phyloP scores from a whole-genome alignment of 2,329 filamentous ascomycete species.

The Clathrospora elynae region DNA sequence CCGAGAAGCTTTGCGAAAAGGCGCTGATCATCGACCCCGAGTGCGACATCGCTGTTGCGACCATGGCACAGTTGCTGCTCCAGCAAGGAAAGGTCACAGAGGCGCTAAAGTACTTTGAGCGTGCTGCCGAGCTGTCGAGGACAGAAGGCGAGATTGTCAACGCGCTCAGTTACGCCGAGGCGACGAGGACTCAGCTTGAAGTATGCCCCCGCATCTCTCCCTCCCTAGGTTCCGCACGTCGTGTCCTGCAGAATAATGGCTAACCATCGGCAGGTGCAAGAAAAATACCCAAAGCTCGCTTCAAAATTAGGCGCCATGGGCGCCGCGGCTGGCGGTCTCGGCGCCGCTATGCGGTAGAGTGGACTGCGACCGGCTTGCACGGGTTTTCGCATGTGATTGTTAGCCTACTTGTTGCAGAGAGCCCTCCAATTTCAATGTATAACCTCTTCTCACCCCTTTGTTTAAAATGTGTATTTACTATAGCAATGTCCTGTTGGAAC shows the following conservation, averaged over 20 bases:
- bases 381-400: too few species aligned
- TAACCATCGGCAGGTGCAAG: slow-evolving; percentile 51
- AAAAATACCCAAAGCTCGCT: slow-evolving; percentile 60
- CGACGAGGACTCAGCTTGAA: slow-evolving; percentile 92
- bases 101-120: slow-evolving; percentile 95
- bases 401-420: too few species aligned
- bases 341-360: slow-evolving; percentile 42
- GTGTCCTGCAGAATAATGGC: not conserved
- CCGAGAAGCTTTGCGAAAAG: slow-evolving; percentile 96
- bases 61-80: slow-evolving; percentile 95
- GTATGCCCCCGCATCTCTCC: slow-evolving; percentile 21
- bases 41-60: slow-evolving; percentile 97
- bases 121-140: slow-evolving; percentile 88
- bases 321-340: slow-evolving; percentile 34
- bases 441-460: slow-evolving; percentile 2
- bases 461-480: slow-evolving; percentile 14
- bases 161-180: slow-evolving; percentile 94
- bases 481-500: too few species aligned
- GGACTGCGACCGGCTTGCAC: too few species aligned
- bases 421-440: too few species aligned
- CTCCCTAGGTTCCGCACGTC: too few species aligned
- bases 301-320: slow-evolving; percentile 55
- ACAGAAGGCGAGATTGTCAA: slow-evolving; percentile 97
- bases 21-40: slow-evolving; percentile 97
- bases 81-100: slow-evolving; percentile 98